A percentile compares a stretch with the other conserved stretches of the same genome.
These are phyloP conservation scores for Psidium friedrichsthalianum DNA, from an alignment of 345 rosid genomes.

Conservation along the genomic window DNA sequence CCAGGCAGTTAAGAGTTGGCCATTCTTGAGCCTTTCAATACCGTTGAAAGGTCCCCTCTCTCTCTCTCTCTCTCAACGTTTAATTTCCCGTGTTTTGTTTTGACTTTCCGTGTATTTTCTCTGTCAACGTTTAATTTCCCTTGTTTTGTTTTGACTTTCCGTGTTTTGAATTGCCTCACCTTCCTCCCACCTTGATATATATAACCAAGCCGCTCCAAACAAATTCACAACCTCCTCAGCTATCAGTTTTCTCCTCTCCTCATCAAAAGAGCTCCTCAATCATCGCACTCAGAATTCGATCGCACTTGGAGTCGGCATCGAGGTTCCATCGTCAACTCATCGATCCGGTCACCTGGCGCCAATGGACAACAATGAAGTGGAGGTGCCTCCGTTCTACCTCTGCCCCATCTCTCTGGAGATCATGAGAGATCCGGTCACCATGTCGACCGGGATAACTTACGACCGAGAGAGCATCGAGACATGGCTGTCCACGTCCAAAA, in stretches of 20 bases:
- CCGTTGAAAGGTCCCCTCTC: neutral
- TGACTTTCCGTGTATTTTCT: neutral
- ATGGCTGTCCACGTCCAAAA: slow-evolving; percentile 7
- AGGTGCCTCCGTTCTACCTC: slow-evolving; percentile 4
- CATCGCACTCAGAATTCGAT: neutral
- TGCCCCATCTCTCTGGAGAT: slow-evolving; percentile 15
- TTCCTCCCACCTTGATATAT: neutral
- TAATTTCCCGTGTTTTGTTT: neutral
- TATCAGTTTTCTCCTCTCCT: neutral
- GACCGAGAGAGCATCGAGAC: slow-evolving; percentile 14
- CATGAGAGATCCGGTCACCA: slow-evolving; percentile 12
- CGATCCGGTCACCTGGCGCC: neutral
- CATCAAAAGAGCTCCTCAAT: neutral
- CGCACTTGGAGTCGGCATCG: neutral
- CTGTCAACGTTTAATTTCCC: neutral
- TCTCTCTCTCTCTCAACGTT: neutral
- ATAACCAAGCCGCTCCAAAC: neutral
- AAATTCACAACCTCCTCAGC: neutral
- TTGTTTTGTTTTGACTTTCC: slow-evolving; percentile 2
- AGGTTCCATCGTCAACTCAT: neutral
- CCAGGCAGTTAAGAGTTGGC: neutral
- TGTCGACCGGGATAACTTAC: slow-evolving; percentile 14
- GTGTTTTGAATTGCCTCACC: neutral
- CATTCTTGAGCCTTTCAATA: slow-evolving; percentile 6
- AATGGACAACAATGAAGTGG: neutral